Conservation (phyloP, 257 asterid genomes). For the Jacaranda mimosifolia region DNA sequence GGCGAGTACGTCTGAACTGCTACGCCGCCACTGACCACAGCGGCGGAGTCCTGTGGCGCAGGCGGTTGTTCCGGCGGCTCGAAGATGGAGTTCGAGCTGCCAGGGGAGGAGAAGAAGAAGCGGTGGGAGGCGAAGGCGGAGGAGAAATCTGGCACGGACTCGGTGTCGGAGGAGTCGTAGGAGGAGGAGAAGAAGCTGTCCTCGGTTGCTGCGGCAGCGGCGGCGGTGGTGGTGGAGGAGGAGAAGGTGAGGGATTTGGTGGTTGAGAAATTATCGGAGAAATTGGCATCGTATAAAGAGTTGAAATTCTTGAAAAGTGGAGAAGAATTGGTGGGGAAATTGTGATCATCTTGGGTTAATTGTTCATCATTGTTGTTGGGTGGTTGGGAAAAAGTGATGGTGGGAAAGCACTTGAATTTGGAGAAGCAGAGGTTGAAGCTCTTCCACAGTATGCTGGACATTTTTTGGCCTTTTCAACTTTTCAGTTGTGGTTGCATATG, state of each 20-base stretch:
- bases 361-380: slow-evolving; percentile 40
- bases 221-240: slow-evolving; percentile 39
- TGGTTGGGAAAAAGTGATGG: slow-evolving; percentile 44
- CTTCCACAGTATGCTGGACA: slow-evolving; percentile 66
- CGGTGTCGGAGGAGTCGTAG: slow-evolving; percentile 48
- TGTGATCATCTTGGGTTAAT: neutral
- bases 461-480: slow-evolving; percentile 22
- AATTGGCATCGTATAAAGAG: slow-evolving; percentile 56
- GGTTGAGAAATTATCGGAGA: slow-evolving; percentile 45
- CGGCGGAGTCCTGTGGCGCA: neutral
- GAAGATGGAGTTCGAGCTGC: slow-evolving; percentile 74
- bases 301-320: slow-evolving; percentile 55
- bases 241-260: slow-evolving; percentile 56
- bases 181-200: slow-evolving; percentile 42
- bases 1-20: slow-evolving; percentile 73
- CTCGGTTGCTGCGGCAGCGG: slow-evolving; percentile 32
- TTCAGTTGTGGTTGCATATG: slow-evolving; percentile 13
- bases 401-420: slow-evolving; percentile 77
- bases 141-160: slow-evolving; percentile 62
- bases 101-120: slow-evolving; percentile 86
- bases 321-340: slow-evolving; percentile 27
- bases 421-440: slow-evolving; percentile 69
- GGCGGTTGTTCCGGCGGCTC: slow-evolving; percentile 42
- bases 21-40: slow-evolving; percentile 57
- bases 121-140: slow-evolving; percentile 78